These are phyloP conservation scores for Hydnomerulius pinastri DNA, from an alignment of 768 basidiomycete species.

Conservation along the genomic window DNA sequence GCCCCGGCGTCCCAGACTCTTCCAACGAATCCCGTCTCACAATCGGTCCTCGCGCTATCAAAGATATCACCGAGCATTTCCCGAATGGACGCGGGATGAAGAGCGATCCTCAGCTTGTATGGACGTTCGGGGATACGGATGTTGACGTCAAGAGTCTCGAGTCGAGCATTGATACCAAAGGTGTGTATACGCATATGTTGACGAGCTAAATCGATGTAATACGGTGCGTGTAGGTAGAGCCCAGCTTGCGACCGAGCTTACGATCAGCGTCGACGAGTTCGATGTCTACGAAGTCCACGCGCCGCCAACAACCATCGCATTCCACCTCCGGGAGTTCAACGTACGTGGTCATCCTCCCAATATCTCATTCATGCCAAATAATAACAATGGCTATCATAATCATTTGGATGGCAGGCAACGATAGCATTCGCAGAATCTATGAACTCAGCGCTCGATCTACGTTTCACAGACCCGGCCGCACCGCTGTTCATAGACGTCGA, in stretches of 20 bases:
- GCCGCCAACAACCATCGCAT: slow-evolving; percentile 67
- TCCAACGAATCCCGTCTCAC: slow-evolving; percentile 62
- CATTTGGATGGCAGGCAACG: slow-evolving; percentile 62
- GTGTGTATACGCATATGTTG: slow-evolving; percentile 32
- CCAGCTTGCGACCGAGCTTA: slow-evolving; percentile 74
- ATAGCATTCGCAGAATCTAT: slow-evolving; percentile 78
- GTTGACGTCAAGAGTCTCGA: slow-evolving; percentile 71
- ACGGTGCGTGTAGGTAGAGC: slow-evolving; percentile 46
- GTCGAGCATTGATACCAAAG: slow-evolving; percentile 64
- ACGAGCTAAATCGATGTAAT: background rate
- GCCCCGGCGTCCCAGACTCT: slow-evolving; percentile 64
- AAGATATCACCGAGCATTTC: slow-evolving; percentile 83
- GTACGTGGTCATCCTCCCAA: slow-evolving; percentile 38
- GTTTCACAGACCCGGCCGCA: slow-evolving; percentile 72
- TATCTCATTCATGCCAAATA: background rate
- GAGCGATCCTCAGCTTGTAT: slow-evolving; percentile 77
- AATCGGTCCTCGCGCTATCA: slow-evolving; percentile 72
- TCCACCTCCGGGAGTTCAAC: slow-evolving; percentile 84
- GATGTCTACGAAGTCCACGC: slow-evolving; percentile 70
- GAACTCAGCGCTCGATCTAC: slow-evolving; percentile 62
- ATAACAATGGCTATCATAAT: slow-evolving; percentile 2
- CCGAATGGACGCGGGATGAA: slow-evolving; percentile 61
- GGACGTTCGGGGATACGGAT: slow-evolving; percentile 73
- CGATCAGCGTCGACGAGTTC: slow-evolving; percentile 78
- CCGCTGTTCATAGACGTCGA: slow-evolving; percentile 81